Evolutionary conservation across 768 basidiomycete species (phyloP).

Genomic region (Lentinula guzmanii): DNA sequence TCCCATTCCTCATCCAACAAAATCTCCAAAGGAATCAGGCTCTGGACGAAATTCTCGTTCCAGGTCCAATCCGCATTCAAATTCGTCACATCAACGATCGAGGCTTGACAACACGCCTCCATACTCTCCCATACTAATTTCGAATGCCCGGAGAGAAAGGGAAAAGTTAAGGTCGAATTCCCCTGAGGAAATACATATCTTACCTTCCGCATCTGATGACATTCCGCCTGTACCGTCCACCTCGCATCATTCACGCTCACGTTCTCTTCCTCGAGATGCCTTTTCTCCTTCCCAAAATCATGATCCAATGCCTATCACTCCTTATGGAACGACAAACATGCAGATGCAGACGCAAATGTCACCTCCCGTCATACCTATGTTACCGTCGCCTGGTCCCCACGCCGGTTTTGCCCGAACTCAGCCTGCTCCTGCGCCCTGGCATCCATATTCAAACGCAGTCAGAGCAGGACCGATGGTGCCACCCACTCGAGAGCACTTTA

Average conservation of each 20-base stretch:
- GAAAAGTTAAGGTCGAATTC: slow-evolving; percentile 21
- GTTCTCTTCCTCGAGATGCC: slow-evolving; percentile 37
- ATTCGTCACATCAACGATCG: slow-evolving; percentile 27
- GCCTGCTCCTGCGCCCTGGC: slow-evolving; percentile 25
- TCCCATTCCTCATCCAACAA: slow-evolving; percentile 47
- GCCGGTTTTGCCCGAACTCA: slow-evolving; percentile 34
- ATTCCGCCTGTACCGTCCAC: slow-evolving; percentile 26
- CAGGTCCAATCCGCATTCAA: slow-evolving; percentile 23
- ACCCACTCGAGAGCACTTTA: slow-evolving; percentile 20
- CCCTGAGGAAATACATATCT: slow-evolving; percentile 60
- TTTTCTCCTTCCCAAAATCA: slow-evolving; percentile 23
- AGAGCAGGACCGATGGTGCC: slow-evolving; percentile 26
- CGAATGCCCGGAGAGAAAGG: slow-evolving; percentile 19
- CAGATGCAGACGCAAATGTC: slow-evolving; percentile 19
- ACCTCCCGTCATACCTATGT: slow-evolving; percentile 10
- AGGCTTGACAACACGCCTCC: slow-evolving; percentile 32
- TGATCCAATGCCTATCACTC: slow-evolving; percentile 16
- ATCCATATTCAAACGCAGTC: slow-evolving; percentile 18
- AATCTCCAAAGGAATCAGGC: slow-evolving; percentile 14
- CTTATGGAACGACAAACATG: slow-evolving; percentile 13
- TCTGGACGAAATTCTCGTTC: slow-evolving; percentile 20
- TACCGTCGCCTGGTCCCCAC: slow-evolving; percentile 20
- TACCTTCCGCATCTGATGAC: slow-evolving; percentile 42
- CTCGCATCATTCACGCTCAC: slow-evolving; percentile 34
- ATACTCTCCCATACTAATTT: slow-evolving; percentile 19